A percentile compares a stretch with the other conserved stretches of the same genome.
Conservation (phyloP, 2,329 filamentous ascomycete species). For the Fusarium sp. region DNA sequence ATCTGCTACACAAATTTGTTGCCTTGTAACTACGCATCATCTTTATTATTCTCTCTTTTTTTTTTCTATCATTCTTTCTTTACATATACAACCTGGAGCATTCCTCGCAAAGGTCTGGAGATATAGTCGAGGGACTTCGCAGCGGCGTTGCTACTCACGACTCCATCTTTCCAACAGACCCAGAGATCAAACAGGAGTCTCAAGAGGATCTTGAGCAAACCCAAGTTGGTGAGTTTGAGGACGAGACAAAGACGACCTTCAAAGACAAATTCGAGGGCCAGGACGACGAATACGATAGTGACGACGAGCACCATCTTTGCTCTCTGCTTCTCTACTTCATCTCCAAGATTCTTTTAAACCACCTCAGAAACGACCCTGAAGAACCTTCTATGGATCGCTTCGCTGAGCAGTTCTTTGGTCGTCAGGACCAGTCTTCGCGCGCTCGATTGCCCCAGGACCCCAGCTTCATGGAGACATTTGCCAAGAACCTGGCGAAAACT, state of each 20-base stretch:
- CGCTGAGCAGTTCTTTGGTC: conserved; percentile 44
- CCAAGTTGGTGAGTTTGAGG: conserved; percentile 8
- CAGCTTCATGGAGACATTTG: conserved; percentile 45
- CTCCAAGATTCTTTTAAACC: conserved; percentile 37
- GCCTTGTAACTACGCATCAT: not conserved
- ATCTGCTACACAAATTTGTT: conserved; percentile 31
- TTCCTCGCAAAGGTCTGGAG: conserved; percentile 18
- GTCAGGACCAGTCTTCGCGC: conserved; percentile 28
- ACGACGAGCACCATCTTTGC: conserved; percentile 41
- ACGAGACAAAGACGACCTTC: not conserved
- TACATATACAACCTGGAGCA: conserved; percentile 32
- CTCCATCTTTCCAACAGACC: conserved; percentile 18
- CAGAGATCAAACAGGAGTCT: conserved; percentile 15
- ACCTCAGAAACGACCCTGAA: conserved; percentile 17
- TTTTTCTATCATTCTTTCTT: not conserved
- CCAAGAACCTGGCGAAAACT: conserved; percentile 44
- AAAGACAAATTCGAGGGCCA: conserved; percentile 2
- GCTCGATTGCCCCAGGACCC: conserved; percentile 27
- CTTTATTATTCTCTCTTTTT: not conserved
- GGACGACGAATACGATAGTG: conserved; percentile 31
- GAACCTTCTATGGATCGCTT: conserved; percentile 41
- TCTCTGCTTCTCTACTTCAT: conserved; percentile 43
- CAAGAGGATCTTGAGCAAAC: conserved; percentile 7
- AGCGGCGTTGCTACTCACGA: conserved; percentile 35
- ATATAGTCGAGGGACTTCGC: conserved; percentile 31